phyloP scores from a whole-genome alignment of 257 asterid species.

The Ophiorrhiza pumila region DNA sequence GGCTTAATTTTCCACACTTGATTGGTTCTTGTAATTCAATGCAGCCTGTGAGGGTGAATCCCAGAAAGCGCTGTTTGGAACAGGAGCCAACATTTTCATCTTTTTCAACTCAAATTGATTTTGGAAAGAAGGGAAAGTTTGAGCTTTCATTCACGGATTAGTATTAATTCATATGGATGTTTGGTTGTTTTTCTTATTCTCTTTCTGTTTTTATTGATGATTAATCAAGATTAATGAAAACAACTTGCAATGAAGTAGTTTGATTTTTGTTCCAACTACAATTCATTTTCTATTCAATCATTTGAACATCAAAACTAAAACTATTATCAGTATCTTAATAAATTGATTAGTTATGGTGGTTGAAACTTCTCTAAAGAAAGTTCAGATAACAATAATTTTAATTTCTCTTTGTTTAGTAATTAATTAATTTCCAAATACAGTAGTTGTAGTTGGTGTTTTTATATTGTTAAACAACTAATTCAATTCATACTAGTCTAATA shows the following conservation, averaged over 20 bases:
- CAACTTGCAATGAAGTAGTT: too few relatives aligned
- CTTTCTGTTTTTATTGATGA: too few relatives aligned
- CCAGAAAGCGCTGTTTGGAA: background rate
- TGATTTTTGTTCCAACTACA: too few relatives aligned
- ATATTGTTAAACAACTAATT: too few relatives aligned
- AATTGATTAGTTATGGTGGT: too few relatives aligned
- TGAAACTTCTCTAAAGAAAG: too few relatives aligned
- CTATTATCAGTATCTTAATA: too few relatives aligned
- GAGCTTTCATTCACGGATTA: background rate
- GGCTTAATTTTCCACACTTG: slow-evolving; percentile 10
- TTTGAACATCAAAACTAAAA: too few relatives aligned
- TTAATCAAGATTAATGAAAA: too few relatives aligned
- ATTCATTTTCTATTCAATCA: too few relatives aligned
- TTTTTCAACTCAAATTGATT: background rate
- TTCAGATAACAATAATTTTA: background rate
- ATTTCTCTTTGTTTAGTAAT: background rate
- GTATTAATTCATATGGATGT: too few relatives aligned
- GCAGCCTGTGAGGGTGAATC: background rate
- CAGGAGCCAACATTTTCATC: background rate
- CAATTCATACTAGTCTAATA: background rate
- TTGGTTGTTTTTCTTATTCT: background rate
- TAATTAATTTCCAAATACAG: background rate
- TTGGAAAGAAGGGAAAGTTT: background rate
- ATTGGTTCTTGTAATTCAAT: background rate
- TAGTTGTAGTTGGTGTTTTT: background rate